These are phyloP conservation scores for Vickermania ingenoplastis DNA, from an alignment of 208 protist species.

Conservation along the genomic window DNA sequence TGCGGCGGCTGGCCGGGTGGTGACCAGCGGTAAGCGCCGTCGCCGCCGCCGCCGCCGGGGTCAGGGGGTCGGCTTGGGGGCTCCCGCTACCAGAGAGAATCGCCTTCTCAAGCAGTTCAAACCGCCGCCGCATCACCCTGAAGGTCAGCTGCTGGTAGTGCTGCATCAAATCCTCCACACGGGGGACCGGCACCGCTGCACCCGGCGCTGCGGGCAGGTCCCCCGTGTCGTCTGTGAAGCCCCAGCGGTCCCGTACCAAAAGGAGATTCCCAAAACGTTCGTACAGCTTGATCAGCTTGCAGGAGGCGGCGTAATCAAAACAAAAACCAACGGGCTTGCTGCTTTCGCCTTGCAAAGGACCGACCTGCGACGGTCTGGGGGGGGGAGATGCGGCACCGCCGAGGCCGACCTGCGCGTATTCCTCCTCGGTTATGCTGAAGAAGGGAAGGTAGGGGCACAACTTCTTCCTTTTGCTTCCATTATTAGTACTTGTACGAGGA, in stretches of 20 bases:
- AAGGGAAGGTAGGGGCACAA: slow-evolving; percentile 6
- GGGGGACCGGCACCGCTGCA: not conserved
- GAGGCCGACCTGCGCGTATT: slow-evolving; percentile 41
- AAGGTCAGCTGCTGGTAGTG: slow-evolving; percentile 20
- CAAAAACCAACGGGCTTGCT: slow-evolving; percentile 10
- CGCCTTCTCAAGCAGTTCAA: not conserved
- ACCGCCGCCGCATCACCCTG: not conserved
- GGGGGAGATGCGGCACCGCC: too few species aligned
- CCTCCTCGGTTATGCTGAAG: slow-evolving; percentile 37
- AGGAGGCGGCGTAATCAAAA: slow-evolving; percentile 18
- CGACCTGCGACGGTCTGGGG: too few species aligned
- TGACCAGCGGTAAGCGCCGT: not conserved
- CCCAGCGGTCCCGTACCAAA: slow-evolving; percentile 48
- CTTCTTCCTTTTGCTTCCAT: too few species aligned
- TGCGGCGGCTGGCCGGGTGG: not conserved
- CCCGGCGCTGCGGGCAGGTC: not conserved
- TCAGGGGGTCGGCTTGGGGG: not conserved
- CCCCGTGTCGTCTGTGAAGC: not conserved
- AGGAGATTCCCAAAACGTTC: slow-evolving; percentile 50
- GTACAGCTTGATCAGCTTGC: slow-evolving; percentile 39
- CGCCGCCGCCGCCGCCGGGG: not conserved
- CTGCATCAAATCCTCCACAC: slow-evolving; percentile 16
- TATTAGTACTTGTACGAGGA: too few species aligned
- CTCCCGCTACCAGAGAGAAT: not conserved
- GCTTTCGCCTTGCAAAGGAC: not conserved